Evolutionary conservation across 306 rosid species (phyloP).

Genomic region (Pyrus communis): DNA sequence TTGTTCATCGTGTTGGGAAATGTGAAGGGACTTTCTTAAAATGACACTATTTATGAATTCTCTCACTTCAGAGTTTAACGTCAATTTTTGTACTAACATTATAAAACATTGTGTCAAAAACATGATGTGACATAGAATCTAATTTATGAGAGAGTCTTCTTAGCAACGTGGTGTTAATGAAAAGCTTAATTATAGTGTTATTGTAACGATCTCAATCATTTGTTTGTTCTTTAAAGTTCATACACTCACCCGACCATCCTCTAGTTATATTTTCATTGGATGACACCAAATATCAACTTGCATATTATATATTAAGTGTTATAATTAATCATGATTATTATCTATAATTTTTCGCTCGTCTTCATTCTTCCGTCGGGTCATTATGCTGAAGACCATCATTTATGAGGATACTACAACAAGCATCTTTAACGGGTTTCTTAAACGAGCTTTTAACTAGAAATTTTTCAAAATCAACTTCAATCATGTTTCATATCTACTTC

Average conservation of each 20-base stretch:
- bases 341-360: background rate
- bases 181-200: background rate
- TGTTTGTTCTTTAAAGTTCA: constrained; percentile 11
- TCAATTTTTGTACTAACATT: rapidly evolving
- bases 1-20: no score
- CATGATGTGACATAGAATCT: no score
- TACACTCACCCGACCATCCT: background rate
- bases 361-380: background rate
- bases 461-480: no score
- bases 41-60: rapidly evolving
- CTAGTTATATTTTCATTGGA: background rate
- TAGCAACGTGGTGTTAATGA: background rate
- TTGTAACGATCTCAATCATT: constrained; percentile 32
- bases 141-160: no score
- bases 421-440: no score
- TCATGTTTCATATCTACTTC: no score
- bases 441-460: no score
- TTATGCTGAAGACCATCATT: background rate
- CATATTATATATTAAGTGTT: background rate
- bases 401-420: background rate
- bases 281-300: background rate
- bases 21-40: rapidly evolving
- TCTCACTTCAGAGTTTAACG: rapidly evolving
- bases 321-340: background rate
- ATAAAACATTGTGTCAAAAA: no score